Evolutionary conservation across 2,329 filamentous ascomycete genomes (phyloP), one percentile per base, ranked within the genome.

Genomic region (Sporothrix pallida): DNA sequence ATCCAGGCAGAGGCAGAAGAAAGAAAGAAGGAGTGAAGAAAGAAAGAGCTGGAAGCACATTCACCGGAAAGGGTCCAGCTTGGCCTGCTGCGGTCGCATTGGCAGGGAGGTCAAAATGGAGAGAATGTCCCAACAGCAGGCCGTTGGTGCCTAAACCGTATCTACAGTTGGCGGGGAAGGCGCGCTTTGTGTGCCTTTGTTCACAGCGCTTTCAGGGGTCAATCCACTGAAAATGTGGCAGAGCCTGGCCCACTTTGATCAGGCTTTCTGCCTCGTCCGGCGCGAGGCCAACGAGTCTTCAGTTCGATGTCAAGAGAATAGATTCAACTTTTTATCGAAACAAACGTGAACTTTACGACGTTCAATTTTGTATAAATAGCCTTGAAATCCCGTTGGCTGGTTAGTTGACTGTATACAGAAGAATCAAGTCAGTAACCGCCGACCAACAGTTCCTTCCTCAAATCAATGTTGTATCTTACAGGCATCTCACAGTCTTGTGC

Each of bases 91-190:
- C 62, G 12, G 62, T 67, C 62, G 26, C 46, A 68, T 37, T 68
- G 23, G 20, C 44, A 68, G 65, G 23, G 46, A 48, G 20, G 46
- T 12, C 23, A 52, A 68, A 52, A 42, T 42, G 37, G 58, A 26
- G 42, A n/a, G 31, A 26, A n/a, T 9, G n/a, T n/a, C 65, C 44
- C 65, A 69, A 69, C 65, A 69, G 23, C 46, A 48, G 31, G 37
- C 15, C 37, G 68, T 70, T 58, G 68, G 68, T 70, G 68, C 68
- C 68, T 70, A 69, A 70, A 67, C 8, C 3, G 23, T n/a, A 42
- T 70, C 67, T 44, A 26, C 67, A 50, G 56, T 31, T 44, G 17
- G 44, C 62, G 20, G 42, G 20, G 42, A 48, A 46, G 8, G 2
- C 1, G 20, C 6, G 62, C 10, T 48, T 48, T 48, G 4, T 48